Conservation (phyloP, 306 rosid genomes). For the Ormosia emarginata region DNA sequence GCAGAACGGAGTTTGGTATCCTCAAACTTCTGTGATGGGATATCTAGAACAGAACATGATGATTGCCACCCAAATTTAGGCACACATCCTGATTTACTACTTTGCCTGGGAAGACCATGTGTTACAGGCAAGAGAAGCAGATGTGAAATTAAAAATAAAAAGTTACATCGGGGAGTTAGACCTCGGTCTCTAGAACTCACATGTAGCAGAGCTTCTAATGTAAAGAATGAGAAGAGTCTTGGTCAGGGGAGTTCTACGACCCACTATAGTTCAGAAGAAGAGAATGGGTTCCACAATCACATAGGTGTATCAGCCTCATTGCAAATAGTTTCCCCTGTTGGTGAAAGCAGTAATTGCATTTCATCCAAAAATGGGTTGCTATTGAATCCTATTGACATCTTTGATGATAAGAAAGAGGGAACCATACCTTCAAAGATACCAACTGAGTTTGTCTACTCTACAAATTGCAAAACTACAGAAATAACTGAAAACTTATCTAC, state of each 20-base stretch:
- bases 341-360: constrained; percentile 27
- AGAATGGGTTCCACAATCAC: constrained; percentile 13
- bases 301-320: constrained; percentile 17
- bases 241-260: constrained; percentile 19
- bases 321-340: constrained; percentile 20
- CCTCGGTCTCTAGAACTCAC: constrained; percentile 35
- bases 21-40: constrained; percentile 33
- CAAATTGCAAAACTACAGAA: constrained; percentile 27
- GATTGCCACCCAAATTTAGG: constrained; percentile 26
- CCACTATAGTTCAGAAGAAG: constrained; percentile 24
- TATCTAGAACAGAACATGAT: constrained; percentile 33
- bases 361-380: constrained; percentile 33
- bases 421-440: constrained; percentile 21
- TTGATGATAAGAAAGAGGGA: constrained; percentile 29
- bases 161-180: constrained; percentile 30
- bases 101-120: constrained; percentile 25
- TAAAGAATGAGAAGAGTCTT: constrained; percentile 29
- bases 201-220: constrained; percentile 30
- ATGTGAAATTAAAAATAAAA: constrained; percentile 25
- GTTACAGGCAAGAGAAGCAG: constrained; percentile 65
- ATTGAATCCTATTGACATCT: constrained; percentile 27
- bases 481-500: constrained; percentile 31
- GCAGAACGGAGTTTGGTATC: constrained; percentile 39
- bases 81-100: constrained; percentile 36
- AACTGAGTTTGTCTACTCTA: constrained; percentile 21